Percentiles rank a stretch among this genome's conserved stretches.
Evolutionary conservation across 257 asterid species (phyloP).

Genomic region (Solanum bukasovii): DNA sequence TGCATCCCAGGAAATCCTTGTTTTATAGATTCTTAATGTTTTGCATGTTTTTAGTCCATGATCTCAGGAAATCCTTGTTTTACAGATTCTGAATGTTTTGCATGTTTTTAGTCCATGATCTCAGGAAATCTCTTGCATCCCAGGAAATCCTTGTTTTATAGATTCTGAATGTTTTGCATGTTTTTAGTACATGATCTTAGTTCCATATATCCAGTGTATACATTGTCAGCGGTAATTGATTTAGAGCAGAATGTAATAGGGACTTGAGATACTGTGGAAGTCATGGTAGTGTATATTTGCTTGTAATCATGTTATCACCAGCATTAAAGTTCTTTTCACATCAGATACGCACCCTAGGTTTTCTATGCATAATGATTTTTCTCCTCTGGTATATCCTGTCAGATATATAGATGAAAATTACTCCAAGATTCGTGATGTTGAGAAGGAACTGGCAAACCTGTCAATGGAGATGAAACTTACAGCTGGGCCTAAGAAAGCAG

Average conservation of each 20-base stretch:
- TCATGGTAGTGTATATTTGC: not conserved
- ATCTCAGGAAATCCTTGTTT: not conserved
- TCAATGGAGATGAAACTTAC: conserved; percentile 93
- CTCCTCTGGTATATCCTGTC: conserved; percentile 8
- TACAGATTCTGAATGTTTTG: not conserved
- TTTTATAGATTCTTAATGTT: not conserved
- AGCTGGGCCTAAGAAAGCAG: conserved; percentile 94
- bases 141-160: not conserved
- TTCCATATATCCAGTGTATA: not conserved
- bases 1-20: not conserved
- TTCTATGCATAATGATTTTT: not conserved
- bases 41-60: not conserved
- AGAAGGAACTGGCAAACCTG: conserved; percentile 71
- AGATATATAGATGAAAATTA: conserved; percentile 93
- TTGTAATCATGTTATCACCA: not conserved
- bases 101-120: not conserved
- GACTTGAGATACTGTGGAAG: not conserved
- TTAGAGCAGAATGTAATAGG: not conserved
- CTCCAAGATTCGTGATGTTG: conserved; percentile 94
- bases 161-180: not conserved
- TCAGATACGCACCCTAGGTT: not conserved
- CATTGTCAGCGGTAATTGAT: not conserved
- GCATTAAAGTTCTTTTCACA: not conserved
- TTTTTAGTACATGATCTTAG: not conserved
- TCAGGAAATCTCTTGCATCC: not conserved